Base-by-base conservation (phyloP, 164 flowering plant species). In the Kalanchoe fedtschenkoi region DNA sequence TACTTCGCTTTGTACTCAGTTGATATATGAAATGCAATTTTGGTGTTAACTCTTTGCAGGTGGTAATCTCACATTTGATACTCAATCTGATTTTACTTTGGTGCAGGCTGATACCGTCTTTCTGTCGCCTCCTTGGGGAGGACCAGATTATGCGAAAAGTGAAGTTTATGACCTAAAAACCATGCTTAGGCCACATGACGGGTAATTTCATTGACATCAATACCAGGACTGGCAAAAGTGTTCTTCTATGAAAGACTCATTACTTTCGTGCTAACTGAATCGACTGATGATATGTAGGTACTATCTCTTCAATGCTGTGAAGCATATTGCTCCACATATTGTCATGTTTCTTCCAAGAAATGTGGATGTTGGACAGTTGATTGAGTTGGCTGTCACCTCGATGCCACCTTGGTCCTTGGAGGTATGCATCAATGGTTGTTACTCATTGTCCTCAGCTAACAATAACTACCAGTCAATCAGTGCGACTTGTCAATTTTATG, bases 61-160 rank as follows among this genome's bases (percentile, higher is more conserved):
- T n/a, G 51, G 0, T 37, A 37, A 4, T n/a, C n/a, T n/a, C n/a
- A 9, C 30, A 51, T 29, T 51, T 51, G 32, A 51, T 17, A 32
- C 56, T 0, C 28, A 51, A 6, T 51, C 15, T 51, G 16, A 26
- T n/a, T 7, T 28, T 11, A 28, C 8, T 11, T 26, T 26, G 17
- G 60, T 76, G 73, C 89, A 91, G 98, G 97, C 87, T 41, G 90
- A 88, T 43, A 74, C 79, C 0, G 85, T 85, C 44, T 92, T 86
- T 71, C 68, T 89, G 72, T 92, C 98, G 65, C 98, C 98, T 68
- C 98, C 98, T 54, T 92, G 98, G 98, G 98, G 98, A 13, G 98
- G 97, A 53, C 98, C 97, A 70, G 90, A 83, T 66, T 92, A 92
- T 76, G 53, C 77, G 10, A 85, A 78, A 76, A 80, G 72, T 55